A percentile compares a stretch with the other conserved stretches of the same genome.
Conservation (phyloP, 139 green algal species). For the Closterium sp. region DNA sequence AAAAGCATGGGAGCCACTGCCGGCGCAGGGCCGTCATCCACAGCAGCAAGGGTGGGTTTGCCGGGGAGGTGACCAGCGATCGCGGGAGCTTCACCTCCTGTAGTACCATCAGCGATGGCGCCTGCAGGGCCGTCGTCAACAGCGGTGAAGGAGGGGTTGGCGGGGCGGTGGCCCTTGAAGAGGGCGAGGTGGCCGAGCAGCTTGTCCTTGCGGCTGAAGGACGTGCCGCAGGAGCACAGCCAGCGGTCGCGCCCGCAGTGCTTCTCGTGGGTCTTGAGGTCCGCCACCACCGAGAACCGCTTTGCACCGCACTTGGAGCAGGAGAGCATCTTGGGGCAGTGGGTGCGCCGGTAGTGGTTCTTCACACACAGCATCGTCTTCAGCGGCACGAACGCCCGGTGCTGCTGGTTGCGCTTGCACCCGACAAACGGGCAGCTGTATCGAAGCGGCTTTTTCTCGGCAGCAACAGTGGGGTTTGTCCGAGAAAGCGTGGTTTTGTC, state of each 20-base stretch:
- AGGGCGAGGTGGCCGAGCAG: conserved; percentile 32
- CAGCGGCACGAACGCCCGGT: conserved; percentile 32
- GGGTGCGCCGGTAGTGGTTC: conserved; percentile 45
- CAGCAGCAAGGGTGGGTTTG: no score
- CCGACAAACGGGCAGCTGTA: conserved; percentile 43
- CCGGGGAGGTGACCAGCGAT: no score
- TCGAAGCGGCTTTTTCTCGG: not conserved
- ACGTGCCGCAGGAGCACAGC: conserved; percentile 42
- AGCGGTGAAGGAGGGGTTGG: not conserved
- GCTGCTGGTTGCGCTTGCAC: conserved; percentile 47
- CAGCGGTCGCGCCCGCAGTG: conserved; percentile 42
- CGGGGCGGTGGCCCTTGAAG: conserved; percentile 26
- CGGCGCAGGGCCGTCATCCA: no score
- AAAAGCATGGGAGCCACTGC: no score
- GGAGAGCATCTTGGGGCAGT: conserved; percentile 47
- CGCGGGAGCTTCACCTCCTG: no score
- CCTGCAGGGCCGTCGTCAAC: not conserved
- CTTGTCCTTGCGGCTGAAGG: conserved; percentile 49
- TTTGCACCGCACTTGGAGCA: conserved; percentile 43
- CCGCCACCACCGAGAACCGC: conserved; percentile 47
- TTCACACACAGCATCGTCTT: conserved; percentile 51
- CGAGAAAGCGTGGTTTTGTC: not conserved
- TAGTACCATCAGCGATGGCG: no score
- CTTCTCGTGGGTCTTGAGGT: conserved; percentile 51
- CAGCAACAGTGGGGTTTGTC: not conserved